Base-by-base conservation (phyloP, 2,329 filamentous ascomycete species). In the Epichloe amarillans region DNA sequence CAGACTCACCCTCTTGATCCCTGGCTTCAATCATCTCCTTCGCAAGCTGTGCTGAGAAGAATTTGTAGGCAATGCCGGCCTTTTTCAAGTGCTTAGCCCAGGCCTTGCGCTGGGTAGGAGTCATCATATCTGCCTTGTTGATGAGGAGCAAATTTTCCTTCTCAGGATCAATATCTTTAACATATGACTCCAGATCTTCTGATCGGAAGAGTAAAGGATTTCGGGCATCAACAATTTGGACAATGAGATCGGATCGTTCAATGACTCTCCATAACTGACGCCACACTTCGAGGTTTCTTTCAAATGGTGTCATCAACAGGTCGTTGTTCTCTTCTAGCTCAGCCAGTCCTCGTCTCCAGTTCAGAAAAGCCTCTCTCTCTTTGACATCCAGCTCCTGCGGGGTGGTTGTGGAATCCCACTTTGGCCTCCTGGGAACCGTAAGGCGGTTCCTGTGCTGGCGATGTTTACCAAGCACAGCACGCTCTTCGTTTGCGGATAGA, bases 81-180 rank as follows among this genome's bases (percentile, higher is more conserved):
- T 82, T 73, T 58, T 83, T 83, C 58, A 98, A 88, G 63, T 95
- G 88, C 58, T 85, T 79, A 3, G 90, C 90, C 93, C 93, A 98
- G 0, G 76, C 74, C 56, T 77, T 77, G 57, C 93, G 76, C 70
- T 98, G 94, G 60, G 81, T 80, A 46, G 82, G 67, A 1, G 90
- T 95, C 87, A 98, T 90, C 93, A 98, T 96, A 69, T 98, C 93
- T 44, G 93, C 90, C 75, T 98, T 98, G 75, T 98, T 98, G 63
- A 98, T 91, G 50, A 98, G 74, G 51, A 98, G 67, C 62, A 98
- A 64, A 65, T 97, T 98, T 64, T 89, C 79, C 73, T 98, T 97
- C 64, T 81, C 83, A 2, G 82, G 69, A 61, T 95, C 86, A 26
- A 97, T 85, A 59, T 94, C 88, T 69, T 95, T 94, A 61, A 98